These are phyloP conservation scores for Seiridium cupressi DNA, from an alignment of 2,329 filamentous ascomycete genomes.

Conservation along the genomic window DNA sequence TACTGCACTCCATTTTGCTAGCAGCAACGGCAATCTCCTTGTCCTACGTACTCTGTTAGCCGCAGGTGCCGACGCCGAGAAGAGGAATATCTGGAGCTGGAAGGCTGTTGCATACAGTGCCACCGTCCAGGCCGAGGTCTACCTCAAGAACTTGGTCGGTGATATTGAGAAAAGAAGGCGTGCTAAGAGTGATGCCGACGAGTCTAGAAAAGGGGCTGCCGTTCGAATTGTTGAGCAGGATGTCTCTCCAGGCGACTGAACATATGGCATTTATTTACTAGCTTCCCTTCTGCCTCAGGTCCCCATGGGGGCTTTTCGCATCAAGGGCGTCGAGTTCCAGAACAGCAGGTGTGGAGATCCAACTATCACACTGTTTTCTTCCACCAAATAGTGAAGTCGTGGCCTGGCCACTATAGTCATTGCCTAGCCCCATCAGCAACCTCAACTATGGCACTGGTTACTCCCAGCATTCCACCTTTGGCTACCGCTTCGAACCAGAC, in stretches of 20 bases:
- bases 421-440: no score
- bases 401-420: no score
- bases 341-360: no score
- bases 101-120: slow-evolving; percentile 80
- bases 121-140: slow-evolving; percentile 80
- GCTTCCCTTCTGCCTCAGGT: no score
- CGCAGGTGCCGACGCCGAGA: slow-evolving; percentile 73
- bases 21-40: slow-evolving; percentile 75
- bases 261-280: not conserved
- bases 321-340: no score
- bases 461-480: no score
- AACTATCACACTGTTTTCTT: no score
- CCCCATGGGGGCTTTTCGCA: no score
- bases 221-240: slow-evolving; percentile 44
- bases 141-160: slow-evolving; percentile 73
- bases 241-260: slow-evolving; percentile 32
- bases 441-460: no score
- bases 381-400: no score
- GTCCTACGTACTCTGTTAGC: slow-evolving; percentile 74
- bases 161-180: slow-evolving; percentile 65
- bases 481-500: no score
- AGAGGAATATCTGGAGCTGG: slow-evolving; percentile 75
- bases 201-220: slow-evolving; percentile 37
- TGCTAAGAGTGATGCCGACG: slow-evolving; percentile 33
- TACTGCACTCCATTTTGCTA: slow-evolving; percentile 83